These are phyloP conservation scores for Pseudohalonectria lignicola DNA, from an alignment of 2,329 filamentous ascomycete species.

Conservation along the genomic window DNA sequence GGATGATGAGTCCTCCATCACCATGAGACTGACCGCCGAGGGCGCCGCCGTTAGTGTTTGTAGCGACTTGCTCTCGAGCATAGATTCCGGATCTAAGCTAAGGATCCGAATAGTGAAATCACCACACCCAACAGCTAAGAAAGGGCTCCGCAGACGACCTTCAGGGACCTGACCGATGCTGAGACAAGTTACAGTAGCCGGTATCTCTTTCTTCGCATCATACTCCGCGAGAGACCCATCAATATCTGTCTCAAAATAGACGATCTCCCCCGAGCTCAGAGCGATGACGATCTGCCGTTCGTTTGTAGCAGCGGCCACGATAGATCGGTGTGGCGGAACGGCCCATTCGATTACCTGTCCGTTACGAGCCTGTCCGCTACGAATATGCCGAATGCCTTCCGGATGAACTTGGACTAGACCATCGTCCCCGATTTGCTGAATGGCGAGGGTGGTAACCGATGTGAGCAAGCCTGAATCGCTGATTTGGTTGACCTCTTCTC, in stretches of 20 bases:
- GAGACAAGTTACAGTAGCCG: constrained; percentile 88
- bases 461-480: constrained; percentile 88
- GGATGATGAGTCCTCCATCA: constrained; percentile 88
- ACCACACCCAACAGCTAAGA: constrained; percentile 91
- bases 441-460: constrained; percentile 78
- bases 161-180: constrained; percentile 88
- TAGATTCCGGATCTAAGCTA: constrained; percentile 81
- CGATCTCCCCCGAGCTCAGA: constrained; percentile 89
- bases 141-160: constrained; percentile 79
- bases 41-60: constrained; percentile 88
- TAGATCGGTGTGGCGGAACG: constrained; percentile 84
- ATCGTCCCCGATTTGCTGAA: constrained; percentile 89
- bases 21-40: constrained; percentile 80
- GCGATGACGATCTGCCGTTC: constrained; percentile 88
- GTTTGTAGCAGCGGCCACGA: constrained; percentile 90
- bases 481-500: constrained; percentile 93
- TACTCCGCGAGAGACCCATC: constrained; percentile 90
- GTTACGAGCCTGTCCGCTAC: too few relatives aligned
- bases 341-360: constrained; percentile 87
- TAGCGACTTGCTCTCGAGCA: constrained; percentile 85
- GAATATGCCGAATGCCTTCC: constrained; percentile 90
- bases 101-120: constrained; percentile 92
- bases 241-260: constrained; percentile 94
- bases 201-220: constrained; percentile 90
- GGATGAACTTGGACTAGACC: constrained; percentile 90